Evolutionary conservation across 495 filamentous ascomycete genomes (phyloP).

Genomic region (Elaphomyces granulatus): DNA sequence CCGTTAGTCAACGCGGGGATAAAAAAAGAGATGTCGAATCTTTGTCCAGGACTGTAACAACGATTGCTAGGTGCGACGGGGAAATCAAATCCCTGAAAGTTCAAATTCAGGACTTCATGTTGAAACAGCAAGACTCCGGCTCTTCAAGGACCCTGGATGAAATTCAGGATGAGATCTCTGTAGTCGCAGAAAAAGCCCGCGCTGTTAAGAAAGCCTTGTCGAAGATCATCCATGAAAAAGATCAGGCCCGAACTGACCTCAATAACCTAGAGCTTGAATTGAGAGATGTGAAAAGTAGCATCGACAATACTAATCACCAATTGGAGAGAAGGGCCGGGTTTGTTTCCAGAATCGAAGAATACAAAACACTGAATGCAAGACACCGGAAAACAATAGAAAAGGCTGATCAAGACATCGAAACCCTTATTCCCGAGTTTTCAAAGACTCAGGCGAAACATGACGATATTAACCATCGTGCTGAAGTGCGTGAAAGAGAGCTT

Average conservation of each 20-base stretch:
- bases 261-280: conserved; percentile 56
- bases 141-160: conserved; percentile 58
- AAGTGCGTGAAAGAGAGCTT: conserved; percentile 57
- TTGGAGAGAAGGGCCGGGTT: conserved; percentile 64
- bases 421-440: conserved; percentile 54
- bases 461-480: conserved; percentile 55
- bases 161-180: conserved; percentile 60
- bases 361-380: conserved; percentile 48
- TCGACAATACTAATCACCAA: conserved; percentile 53
- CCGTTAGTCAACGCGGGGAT: conserved; percentile 47
- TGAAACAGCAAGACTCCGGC: conserved; percentile 53
- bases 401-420: conserved; percentile 54
- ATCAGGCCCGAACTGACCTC: conserved; percentile 51
- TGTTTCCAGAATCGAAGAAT: conserved; percentile 52
- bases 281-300: conserved; percentile 51
- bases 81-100: conserved; percentile 55
- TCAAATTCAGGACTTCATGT: conserved; percentile 55
- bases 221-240: conserved; percentile 52
- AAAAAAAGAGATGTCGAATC: conserved; percentile 61
- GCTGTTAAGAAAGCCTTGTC: conserved; percentile 44
- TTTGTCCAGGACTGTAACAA: conserved; percentile 57
- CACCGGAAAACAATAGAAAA: conserved; percentile 52
- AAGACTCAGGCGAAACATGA: conserved; percentile 61
- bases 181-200: conserved; percentile 51
- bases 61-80: conserved; percentile 54